These are phyloP conservation scores for Neurospora sp. DNA, from an alignment of 495 filamentous ascomycete species.

Conservation along the genomic window DNA sequence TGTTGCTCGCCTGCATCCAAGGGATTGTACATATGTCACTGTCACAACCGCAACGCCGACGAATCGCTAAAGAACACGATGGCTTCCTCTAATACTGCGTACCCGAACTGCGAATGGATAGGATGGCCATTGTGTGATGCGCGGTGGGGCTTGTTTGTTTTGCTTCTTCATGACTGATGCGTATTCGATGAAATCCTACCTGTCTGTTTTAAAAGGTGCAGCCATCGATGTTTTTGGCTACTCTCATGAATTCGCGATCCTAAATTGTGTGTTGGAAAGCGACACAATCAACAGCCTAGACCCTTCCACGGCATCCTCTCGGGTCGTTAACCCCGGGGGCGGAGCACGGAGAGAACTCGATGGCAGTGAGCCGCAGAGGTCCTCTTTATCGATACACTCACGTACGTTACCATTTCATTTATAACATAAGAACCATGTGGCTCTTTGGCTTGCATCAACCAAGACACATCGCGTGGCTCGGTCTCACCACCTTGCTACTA, in stretches of 20 bases:
- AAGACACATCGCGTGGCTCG: background rate
- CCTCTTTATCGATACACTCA: background rate
- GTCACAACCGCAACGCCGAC: background rate
- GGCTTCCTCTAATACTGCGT: background rate
- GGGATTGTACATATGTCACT: background rate
- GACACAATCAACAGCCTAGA: background rate
- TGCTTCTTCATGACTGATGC: background rate
- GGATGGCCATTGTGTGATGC: background rate
- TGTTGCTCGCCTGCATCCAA: background rate
- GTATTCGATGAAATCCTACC: background rate
- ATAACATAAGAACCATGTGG: too few relatives aligned
- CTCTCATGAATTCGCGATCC: background rate
- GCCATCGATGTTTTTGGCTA: background rate
- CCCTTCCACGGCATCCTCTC: background rate
- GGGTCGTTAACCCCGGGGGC: background rate
- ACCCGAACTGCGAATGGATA: background rate
- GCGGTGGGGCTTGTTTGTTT: background rate
- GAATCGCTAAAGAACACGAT: conserved; percentile 7
- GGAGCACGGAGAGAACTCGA: background rate
- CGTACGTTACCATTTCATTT: background rate
- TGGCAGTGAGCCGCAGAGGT: background rate
- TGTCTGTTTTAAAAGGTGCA: background rate
- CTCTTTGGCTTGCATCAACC: too few relatives aligned
- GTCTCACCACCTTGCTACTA: background rate
- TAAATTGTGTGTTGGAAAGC: background rate